These are phyloP conservation scores for Tolypocladium endophyticum DNA, from an alignment of 2,329 filamentous ascomycete species.

Conservation along the genomic window DNA sequence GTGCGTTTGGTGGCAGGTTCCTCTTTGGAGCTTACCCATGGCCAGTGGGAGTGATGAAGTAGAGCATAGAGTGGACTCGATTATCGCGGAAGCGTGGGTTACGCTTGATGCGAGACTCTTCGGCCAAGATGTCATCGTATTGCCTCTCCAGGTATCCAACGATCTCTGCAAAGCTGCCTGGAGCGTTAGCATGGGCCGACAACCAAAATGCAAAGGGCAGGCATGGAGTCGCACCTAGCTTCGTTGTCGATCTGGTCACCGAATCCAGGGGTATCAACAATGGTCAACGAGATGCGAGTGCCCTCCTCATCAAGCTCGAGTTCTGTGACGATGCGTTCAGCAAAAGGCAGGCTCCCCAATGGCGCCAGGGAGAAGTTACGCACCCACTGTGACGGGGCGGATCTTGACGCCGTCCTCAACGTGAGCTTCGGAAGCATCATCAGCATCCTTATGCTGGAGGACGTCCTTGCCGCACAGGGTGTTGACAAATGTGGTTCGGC, in stretches of 20 bases:
- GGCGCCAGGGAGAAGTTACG: slow-evolving; percentile 4
- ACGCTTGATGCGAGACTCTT: slow-evolving; percentile 99
- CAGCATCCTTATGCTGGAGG: slow-evolving; percentile 80
- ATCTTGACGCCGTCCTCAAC: slow-evolving; percentile 96
- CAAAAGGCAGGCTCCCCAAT: background rate
- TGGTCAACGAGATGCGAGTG: slow-evolving; percentile 93
- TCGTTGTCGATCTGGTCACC: slow-evolving; percentile 99
- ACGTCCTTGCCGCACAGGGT: slow-evolving; percentile 95
- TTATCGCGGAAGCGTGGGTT: slow-evolving; percentile 99
- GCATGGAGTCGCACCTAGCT: slow-evolving; percentile 56
- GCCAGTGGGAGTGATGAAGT: slow-evolving; percentile 98
- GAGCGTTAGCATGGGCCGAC: background rate
- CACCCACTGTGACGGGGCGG: slow-evolving; percentile 96
- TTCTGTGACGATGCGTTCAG: slow-evolving; percentile 40
- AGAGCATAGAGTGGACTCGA: slow-evolving; percentile 93
- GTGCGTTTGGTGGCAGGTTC: background rate
- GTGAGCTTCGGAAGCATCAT: slow-evolving; percentile 81
- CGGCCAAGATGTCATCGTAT: slow-evolving; percentile 98
- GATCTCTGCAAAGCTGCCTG: slow-evolving; percentile 80
- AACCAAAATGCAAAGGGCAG: background rate
- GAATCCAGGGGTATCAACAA: slow-evolving; percentile 96
- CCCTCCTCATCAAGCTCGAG: slow-evolving; percentile 96
- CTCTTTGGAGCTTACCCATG: slow-evolving; percentile 55
- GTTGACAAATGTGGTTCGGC: slow-evolving; percentile 98
- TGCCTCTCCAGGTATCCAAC: slow-evolving; percentile 97